phyloP scores from a whole-genome alignment of 2,329 filamentous ascomycete genomes.

The Phoma sp. region DNA sequence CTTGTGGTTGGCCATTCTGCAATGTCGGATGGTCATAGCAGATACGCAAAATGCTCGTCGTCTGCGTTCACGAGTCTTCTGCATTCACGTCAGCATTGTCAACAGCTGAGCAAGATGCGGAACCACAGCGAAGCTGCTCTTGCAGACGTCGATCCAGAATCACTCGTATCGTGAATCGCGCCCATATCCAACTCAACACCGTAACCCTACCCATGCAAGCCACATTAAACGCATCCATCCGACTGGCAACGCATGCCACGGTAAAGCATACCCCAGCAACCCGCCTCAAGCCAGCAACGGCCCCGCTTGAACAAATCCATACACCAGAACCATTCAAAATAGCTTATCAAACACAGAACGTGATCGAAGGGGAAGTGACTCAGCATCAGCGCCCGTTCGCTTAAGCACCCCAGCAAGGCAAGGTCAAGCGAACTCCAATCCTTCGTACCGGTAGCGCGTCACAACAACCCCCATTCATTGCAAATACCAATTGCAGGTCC shows the following conservation, averaged over 20 bases:
- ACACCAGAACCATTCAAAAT: constrained; percentile 37
- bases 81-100: constrained; percentile 38
- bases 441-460: background rate
- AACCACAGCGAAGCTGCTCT: constrained; percentile 18
- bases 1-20: background rate
- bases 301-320: constrained; percentile 29
- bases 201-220: background rate
- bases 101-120: constrained; percentile 24
- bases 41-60: background rate
- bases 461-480: background rate
- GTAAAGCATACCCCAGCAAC: background rate
- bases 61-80: constrained; percentile 20
- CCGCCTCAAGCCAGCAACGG: background rate
- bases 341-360: constrained; percentile 38
- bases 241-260: background rate
- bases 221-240: background rate
- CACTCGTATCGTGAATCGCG: constrained; percentile 13
- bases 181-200: constrained; percentile 5
- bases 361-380: constrained; percentile 34
- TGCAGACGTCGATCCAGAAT: constrained; percentile 17
- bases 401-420: constrained; percentile 19
- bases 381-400: constrained; percentile 31
- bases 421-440: constrained; percentile 9
- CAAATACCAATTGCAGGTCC: background rate
- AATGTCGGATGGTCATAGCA: constrained; percentile 9